Percentiles rank a stretch among this genome's conserved stretches.
Conservation (phyloP, 148 eudicot genomes). For the Persicaria maculosa region DNA sequence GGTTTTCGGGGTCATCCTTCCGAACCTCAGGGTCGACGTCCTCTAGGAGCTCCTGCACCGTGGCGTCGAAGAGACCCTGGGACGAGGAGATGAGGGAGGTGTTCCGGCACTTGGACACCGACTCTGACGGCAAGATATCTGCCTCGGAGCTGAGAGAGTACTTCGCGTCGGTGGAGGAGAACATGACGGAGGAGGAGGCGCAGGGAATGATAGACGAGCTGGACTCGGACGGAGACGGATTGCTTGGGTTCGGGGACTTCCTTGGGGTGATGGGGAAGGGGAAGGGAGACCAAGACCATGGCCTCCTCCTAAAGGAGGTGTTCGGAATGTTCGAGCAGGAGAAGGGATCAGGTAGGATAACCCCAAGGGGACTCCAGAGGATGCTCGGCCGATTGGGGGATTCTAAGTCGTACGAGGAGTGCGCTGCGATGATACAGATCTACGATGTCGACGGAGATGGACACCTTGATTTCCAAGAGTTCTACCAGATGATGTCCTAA, state of each 20-base stretch:
- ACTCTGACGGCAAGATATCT: constrained; percentile 63
- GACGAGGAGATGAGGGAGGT: constrained; percentile 58
- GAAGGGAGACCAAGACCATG: constrained; percentile 17
- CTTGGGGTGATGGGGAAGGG: constrained; percentile 35
- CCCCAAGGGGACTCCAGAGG: constrained; percentile 60
- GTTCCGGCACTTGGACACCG: constrained; percentile 46
- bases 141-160: constrained; percentile 46
- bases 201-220: constrained; percentile 47
- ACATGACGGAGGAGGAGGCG: constrained; percentile 55
- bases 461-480: constrained; percentile 57
- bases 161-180: constrained; percentile 52
- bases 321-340: constrained; percentile 61
- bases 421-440: constrained; percentile 55
- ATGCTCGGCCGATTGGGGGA: constrained; percentile 52
- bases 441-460: constrained; percentile 73
- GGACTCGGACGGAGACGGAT: constrained; percentile 51
- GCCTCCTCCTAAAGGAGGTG: constrained; percentile 51
- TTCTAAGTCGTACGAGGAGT: constrained; percentile 47
- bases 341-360: constrained; percentile 59
- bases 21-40: constrained; percentile 20
- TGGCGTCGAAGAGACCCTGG: constrained; percentile 6
- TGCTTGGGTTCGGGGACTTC: constrained; percentile 54
- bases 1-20: not conserved
- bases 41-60: not conserved
- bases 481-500: constrained; percentile 58